Conservation (phyloP, 1,284 basidiomycete genomes). For the Papiliotrema nemorosa region DNA sequence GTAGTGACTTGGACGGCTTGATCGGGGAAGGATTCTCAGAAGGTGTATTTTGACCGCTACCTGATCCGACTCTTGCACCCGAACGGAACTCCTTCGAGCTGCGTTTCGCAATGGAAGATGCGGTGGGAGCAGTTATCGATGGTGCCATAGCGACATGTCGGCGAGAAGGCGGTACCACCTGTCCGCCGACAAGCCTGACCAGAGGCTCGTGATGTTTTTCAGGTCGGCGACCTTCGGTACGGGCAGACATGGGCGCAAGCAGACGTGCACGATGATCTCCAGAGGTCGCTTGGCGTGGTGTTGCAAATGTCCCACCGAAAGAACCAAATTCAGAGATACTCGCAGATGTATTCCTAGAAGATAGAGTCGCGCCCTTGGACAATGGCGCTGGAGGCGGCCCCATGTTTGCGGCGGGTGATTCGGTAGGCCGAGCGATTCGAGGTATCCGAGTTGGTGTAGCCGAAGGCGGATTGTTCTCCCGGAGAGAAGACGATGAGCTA, state of each 20-base stretch:
- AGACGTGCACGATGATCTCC: conserved; percentile 37
- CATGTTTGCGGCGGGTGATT: conserved; percentile 20
- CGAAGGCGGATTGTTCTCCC: conserved; percentile 28
- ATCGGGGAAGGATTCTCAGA: conserved; percentile 16
- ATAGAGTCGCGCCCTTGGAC: conserved; percentile 3
- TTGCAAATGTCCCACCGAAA: conserved; percentile 10
- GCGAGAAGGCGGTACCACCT: conserved; percentile 49
- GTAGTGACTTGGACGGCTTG: conserved; percentile 41
- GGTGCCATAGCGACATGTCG: conserved; percentile 59
- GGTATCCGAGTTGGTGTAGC: conserved; percentile 84
- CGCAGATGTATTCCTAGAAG: conserved; percentile 7
- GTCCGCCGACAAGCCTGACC: conserved; percentile 11
- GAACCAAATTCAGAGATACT: conserved; percentile 28
- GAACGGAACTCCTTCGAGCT: conserved; percentile 23
- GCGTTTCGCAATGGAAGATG: conserved; percentile 41
- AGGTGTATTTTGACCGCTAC: conserved; percentile 4
- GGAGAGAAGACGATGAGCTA: conserved; percentile 24
- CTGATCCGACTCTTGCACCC: conserved; percentile 15
- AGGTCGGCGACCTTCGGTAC: conserved; percentile 21
- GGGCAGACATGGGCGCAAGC: conserved; percentile 38
- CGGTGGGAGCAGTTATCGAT: conserved; percentile 36
- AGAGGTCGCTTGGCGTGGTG: conserved; percentile 21
- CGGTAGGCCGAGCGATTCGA: conserved; percentile 66
- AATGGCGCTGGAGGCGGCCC: conserved; percentile 26
- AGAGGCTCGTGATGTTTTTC: conserved; percentile 10